These are phyloP conservation scores for Phaeomoniella chlamydospora DNA, from an alignment of 2,329 filamentous ascomycete species.

Conservation along the genomic window DNA sequence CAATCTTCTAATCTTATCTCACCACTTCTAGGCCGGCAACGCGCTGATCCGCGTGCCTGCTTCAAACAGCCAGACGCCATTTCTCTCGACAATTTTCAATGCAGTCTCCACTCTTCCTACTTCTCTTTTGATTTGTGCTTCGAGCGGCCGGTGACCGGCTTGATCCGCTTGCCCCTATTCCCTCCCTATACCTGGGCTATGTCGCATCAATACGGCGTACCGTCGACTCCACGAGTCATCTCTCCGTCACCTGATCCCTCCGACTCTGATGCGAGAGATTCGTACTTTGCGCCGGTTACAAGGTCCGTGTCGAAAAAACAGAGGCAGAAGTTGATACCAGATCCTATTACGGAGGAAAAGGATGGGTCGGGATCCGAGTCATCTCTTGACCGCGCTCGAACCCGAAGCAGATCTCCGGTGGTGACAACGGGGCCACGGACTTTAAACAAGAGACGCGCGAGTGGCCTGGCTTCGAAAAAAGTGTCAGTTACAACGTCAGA, in stretches of 20 bases:
- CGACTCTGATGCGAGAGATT: conserved; percentile 38
- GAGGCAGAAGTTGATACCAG: conserved; percentile 38
- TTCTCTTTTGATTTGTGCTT: neutral
- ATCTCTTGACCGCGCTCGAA: conserved; percentile 46
- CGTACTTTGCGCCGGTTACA: conserved; percentile 61
- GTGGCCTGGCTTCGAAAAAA: conserved; percentile 38
- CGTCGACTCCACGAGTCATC: conserved; percentile 72
- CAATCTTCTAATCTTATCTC: no score
- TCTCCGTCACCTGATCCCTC: conserved; percentile 71
- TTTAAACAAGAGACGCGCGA: conserved; percentile 30
- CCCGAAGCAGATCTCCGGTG: conserved; percentile 57
- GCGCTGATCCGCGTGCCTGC: neutral
- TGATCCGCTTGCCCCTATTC: conserved; percentile 8
- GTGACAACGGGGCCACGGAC: conserved; percentile 17
- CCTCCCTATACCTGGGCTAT: conserved; percentile 39
- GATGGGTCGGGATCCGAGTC: conserved; percentile 37
- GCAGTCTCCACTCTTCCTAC: neutral
- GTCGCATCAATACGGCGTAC: conserved; percentile 42
- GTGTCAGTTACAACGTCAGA: conserved; percentile 24
- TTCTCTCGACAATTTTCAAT: neutral
- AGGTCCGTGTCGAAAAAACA: conserved; percentile 49
- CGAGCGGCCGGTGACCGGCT: neutral
- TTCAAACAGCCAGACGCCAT: neutral
- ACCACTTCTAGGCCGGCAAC: neutral
- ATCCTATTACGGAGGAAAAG: conserved; percentile 44